Base-by-base conservation (phyloP, 257 asterid genomes). In the Eustoma russellianum region DNA sequence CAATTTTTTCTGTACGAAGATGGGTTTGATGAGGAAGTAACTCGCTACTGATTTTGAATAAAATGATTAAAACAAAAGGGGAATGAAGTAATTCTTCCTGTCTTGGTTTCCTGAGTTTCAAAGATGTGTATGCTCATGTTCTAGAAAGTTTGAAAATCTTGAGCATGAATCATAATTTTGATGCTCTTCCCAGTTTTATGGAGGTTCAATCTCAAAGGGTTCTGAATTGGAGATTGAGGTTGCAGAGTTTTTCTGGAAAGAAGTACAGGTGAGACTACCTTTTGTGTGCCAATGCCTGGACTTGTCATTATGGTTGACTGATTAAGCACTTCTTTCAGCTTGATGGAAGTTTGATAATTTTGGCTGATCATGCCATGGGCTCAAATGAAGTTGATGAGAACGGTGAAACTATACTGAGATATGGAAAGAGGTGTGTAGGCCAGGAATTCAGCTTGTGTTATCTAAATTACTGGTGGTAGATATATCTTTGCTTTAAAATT, bases 161-260 rank as follows among this genome's bases (percentile, higher is more conserved):
- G 63, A 68, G 59, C 52, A 33, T 67, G 47, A 68, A 61, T 56
- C 65, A 47, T 51, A 30, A 48, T 15, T 13, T 69, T 60, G 50
- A 50, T 50, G 18, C 34, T 57, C 63, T 53, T 76, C 59, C 66
- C 79, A 92, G 99, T 92, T 92, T 69, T 64, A 53, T 51, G 91
- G 93, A 56, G 99, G 99, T 80, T 79, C 82, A 62, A 88, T 92
- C 41, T 72, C 95, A 57, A 46, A 64, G 66, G 96, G 99, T 64
- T 88, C 97, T 13, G 99, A 92, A 77, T 62, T 92, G 73, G 94
- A 85, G 73, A 57, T 92, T 57, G 99, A 92, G 74, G 88, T 83
- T 65, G 82, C 93, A 41, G 99, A 92, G 82, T 81, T 92, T 64
- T 56, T 79, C 24, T 92, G 99, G 99, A 88, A 77, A 52, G 74